Evolutionary conservation across 1,284 basidiomycete genomes (phyloP), one percentile per base, ranked within the genome.

Genomic region (Thecaphora thlaspeos): DNA sequence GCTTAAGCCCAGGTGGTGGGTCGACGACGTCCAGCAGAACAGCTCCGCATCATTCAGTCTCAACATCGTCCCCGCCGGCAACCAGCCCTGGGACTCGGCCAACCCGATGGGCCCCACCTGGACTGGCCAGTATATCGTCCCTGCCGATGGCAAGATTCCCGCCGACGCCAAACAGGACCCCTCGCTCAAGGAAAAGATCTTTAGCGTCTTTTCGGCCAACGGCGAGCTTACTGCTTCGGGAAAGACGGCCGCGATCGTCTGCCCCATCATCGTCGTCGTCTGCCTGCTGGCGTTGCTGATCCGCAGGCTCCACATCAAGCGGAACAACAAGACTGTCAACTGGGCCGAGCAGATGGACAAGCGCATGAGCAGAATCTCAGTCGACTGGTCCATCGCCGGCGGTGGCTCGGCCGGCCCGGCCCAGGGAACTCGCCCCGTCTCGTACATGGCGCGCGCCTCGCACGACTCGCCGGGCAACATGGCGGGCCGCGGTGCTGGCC

Each of bases 311-410:
- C 72, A 74, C 71, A 70, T 74, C 56, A 73, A 71, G 55, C 59
- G 72, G 2, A 51, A 58, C 67, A 74, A 74, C 70, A 74, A 74
- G 66, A 71, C 68, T 36, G 72, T 68, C 43, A 69, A 74, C 63
- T 74, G 70, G 70, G 72, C 72, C 34, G 68, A 74, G 21, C 61
- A 71, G 53, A 71, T 74, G 70, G 72, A 74, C 69, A 66, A 74
- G 64, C 70, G 72, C 60, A 74, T 74, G 72, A 62, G 56, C 49
- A 59, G 71, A 36, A 71, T 74, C 51, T 74, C 72, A 34, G 57
- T 74, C 53, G 72, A 74, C 50, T 74, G 72, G 72, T 61, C 54
- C 19, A 22, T 34, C 17, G 72, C 70, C 30, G 72, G 72, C 43
- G 72, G 73, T 43, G 72, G 72, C 38, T 63, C 64, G 19, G 59